A percentile compares a stretch with the other conserved stretches of the same genome.
Evolutionary conservation across 306 rosid genomes (phyloP).

Genomic region (Purshia tridentata): DNA sequence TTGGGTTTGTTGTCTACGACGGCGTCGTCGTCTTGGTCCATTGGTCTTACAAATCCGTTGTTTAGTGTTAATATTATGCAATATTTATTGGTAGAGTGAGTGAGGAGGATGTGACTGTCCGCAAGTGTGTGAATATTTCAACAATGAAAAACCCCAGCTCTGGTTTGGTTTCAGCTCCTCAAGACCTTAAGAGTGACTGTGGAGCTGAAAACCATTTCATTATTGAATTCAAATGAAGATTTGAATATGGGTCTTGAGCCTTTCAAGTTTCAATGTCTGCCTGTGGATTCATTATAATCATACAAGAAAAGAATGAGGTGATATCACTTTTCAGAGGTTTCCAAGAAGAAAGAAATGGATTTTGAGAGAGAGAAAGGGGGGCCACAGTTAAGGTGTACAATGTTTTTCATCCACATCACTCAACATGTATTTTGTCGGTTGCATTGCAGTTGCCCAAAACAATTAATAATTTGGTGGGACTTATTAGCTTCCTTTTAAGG

Average conservation of each 20-base stretch:
- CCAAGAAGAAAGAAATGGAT: neutral
- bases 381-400: too few species aligned
- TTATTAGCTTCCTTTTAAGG: too few species aligned
- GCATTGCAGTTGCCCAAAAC: too few species aligned
- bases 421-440: too few species aligned
- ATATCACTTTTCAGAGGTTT: neutral
- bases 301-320: neutral
- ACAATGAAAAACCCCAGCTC: neutral
- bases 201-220: slow-evolving; percentile 12
- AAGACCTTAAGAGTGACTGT: neutral
- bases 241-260: too few species aligned
- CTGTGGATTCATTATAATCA: neutral
- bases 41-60: neutral
- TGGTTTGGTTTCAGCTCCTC: slow-evolving; percentile 23
- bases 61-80: neutral
- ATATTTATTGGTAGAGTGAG: neutral
- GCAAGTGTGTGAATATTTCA: neutral
- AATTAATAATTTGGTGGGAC: too few species aligned
- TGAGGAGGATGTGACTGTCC: slow-evolving; percentile 6
- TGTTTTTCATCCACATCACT: too few species aligned
- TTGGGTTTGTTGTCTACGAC: neutral
- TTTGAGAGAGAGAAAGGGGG: neutral
- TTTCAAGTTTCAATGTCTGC: neutral
- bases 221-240: neutral
- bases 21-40: neutral